Evolutionary conservation across 1,284 basidiomycete genomes (phyloP).

Genomic region (Cystobasidium pallidum): DNA sequence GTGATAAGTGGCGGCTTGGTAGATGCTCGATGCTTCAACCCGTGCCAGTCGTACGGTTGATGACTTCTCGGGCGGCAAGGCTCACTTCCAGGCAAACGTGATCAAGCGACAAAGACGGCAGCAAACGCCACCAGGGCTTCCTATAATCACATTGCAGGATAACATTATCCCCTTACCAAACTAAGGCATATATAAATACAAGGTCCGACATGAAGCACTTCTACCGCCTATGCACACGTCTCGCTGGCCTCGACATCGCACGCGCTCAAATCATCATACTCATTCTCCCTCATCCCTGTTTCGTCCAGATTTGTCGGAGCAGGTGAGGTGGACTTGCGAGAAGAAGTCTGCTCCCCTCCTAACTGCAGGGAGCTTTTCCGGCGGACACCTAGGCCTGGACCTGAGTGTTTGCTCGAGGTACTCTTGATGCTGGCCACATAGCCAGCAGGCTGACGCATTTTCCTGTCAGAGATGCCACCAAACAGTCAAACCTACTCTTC

Average conservation of each 20-base stretch:
- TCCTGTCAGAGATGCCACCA: slow-evolving; percentile 39
- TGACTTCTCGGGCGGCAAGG: neutral
- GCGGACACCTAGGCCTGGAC: slow-evolving; percentile 3
- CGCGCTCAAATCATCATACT: neutral
- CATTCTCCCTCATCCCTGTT: neutral
- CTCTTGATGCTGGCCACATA: slow-evolving; percentile 50
- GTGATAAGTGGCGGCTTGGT: neutral
- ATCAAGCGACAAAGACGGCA: neutral
- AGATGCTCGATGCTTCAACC: neutral
- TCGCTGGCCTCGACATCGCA: neutral
- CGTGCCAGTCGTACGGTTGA: neutral
- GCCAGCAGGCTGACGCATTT: slow-evolving; percentile 52
- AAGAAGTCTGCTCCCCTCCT: neutral
- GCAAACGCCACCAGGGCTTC: no score
- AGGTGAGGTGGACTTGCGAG: neutral
- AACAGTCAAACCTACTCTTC: no score
- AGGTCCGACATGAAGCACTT: neutral
- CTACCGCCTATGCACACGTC: neutral
- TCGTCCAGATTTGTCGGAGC: slow-evolving; percentile 11
- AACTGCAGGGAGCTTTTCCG: slow-evolving; percentile 35
- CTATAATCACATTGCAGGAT: neutral
- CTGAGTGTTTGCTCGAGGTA: slow-evolving; percentile 12
- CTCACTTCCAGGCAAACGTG: neutral
- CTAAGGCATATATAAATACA: neutral
- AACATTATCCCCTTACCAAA: no score